Conservation (phyloP, 495 filamentous ascomycete species). For the Neurospora discreta region DNA sequence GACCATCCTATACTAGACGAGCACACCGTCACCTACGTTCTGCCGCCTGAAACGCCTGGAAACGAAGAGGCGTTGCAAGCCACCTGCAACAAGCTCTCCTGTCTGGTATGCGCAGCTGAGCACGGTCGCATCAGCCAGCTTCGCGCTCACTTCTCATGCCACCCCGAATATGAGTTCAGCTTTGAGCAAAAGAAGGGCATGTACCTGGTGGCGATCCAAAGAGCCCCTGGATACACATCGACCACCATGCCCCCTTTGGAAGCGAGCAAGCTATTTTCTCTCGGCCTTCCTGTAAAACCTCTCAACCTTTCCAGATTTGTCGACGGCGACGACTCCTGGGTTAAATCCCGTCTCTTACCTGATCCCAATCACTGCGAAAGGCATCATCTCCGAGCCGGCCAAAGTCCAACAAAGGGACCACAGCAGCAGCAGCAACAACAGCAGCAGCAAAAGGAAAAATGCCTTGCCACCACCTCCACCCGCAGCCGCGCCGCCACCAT, state of each 20-base stretch:
- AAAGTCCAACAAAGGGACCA: not conserved
- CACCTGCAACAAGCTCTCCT: slow-evolving; percentile 28
- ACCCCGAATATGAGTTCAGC: slow-evolving; percentile 34
- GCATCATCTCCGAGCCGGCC: slow-evolving; percentile 1
- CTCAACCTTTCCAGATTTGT: slow-evolving; percentile 30
- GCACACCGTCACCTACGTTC: slow-evolving; percentile 31
- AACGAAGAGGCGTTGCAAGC: slow-evolving; percentile 12
- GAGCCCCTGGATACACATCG: not conserved
- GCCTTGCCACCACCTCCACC: slow-evolving; percentile 2
- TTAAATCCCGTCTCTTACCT: slow-evolving; percentile 27
- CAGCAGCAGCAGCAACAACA: not conserved
- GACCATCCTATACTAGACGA: slow-evolving; percentile 19
- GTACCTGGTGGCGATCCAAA: slow-evolving; percentile 9
- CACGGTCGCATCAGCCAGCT: slow-evolving; percentile 33
- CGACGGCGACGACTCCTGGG: slow-evolving; percentile 32
- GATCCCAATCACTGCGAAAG: slow-evolving; percentile 19
- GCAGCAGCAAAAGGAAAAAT: not conserved
- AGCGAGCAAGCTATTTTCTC: slow-evolving; percentile 11
- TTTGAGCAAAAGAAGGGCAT: slow-evolving; percentile 22
- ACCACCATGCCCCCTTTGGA: not conserved
- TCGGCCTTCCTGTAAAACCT: slow-evolving; percentile 24
- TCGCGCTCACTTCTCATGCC: slow-evolving; percentile 31
- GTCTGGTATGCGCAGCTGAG: slow-evolving; percentile 34
- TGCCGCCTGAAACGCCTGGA: slow-evolving; percentile 23
- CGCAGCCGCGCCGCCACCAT: not conserved